phyloP scores from a whole-genome alignment of 2,329 filamentous ascomycete genomes.

The Venturia asperata region DNA sequence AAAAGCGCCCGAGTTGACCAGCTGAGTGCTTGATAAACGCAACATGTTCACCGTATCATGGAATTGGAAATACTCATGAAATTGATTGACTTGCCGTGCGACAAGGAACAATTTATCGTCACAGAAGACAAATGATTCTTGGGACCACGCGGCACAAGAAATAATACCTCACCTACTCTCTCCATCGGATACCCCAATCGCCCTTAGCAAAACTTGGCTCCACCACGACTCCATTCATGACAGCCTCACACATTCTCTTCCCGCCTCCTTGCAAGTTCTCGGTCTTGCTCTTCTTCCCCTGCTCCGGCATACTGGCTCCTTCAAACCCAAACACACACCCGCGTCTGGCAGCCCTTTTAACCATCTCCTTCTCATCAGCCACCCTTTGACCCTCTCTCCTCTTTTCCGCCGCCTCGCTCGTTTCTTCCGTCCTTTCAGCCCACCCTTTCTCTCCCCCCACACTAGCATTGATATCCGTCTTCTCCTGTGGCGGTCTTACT shows the following conservation, averaged over 20 bases:
- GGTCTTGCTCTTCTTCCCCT: slow-evolving; percentile 21
- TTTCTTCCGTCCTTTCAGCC: slow-evolving; percentile 47
- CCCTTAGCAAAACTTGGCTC: slow-evolving; percentile 56
- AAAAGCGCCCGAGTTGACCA: not conserved
- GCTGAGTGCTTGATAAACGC: not conserved
- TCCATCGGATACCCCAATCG: slow-evolving; percentile 53
- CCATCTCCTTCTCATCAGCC: slow-evolving; percentile 49
- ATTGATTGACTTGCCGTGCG: too few species aligned
- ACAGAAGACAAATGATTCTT: not conserved
- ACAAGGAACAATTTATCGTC: not conserved
- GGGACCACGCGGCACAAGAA: not conserved
- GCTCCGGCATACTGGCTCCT: slow-evolving; percentile 20
- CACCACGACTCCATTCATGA: slow-evolving; percentile 52
- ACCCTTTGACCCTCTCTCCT: slow-evolving; percentile 43
- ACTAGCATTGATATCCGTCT: slow-evolving; percentile 50
- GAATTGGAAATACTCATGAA: too few species aligned
- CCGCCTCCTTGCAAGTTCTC: not conserved
- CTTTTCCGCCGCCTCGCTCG: slow-evolving; percentile 45
- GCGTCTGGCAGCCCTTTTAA: slow-evolving; percentile 56
- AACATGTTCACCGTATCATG: not conserved
- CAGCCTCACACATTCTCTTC: slow-evolving; percentile 48
- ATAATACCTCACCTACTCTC: slow-evolving; percentile 32
- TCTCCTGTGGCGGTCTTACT: slow-evolving; percentile 35
- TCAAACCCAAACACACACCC: slow-evolving; percentile 50
- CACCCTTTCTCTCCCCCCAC: slow-evolving; percentile 50